Evolutionary conservation across 2,329 filamentous ascomycete genomes (phyloP).

Genomic region (Xylaria sp.): DNA sequence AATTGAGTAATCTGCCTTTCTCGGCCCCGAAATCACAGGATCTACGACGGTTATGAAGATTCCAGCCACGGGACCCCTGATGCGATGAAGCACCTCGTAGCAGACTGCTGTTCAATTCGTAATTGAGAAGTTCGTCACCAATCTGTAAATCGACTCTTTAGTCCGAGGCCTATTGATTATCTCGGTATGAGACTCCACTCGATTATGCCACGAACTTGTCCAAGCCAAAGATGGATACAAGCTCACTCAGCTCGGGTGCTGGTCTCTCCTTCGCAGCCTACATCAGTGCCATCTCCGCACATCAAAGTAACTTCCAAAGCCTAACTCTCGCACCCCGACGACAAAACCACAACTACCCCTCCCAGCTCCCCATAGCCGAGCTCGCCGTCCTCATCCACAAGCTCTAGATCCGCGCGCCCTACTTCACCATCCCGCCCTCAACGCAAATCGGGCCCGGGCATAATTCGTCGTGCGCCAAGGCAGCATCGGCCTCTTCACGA

Average conservation of each 20-base stretch:
- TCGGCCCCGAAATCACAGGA: neutral
- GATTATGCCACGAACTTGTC: neutral
- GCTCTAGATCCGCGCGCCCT: neutral
- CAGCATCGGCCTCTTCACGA: neutral
- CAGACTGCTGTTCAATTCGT: neutral
- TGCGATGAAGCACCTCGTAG: neutral
- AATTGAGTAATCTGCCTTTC: neutral
- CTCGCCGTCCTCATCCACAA: neutral
- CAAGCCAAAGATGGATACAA: neutral
- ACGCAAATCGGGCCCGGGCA: neutral
- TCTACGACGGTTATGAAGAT: neutral
- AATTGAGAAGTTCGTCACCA: neutral
- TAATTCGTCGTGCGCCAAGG: neutral
- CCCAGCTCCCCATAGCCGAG: neutral
- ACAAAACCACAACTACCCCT: neutral
- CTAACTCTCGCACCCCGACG: neutral
- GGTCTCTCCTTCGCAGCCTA: neutral
- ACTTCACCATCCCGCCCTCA: neutral
- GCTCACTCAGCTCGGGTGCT: neutral
- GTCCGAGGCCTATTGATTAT: neutral
- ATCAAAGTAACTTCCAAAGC: neutral
- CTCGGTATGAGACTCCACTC: neutral
- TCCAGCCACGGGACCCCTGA: neutral
- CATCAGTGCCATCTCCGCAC: neutral
- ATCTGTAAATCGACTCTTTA: neutral